Evolutionary conservation across 306 rosid species (phyloP).

Genomic region (Prosopis cineraria): DNA sequence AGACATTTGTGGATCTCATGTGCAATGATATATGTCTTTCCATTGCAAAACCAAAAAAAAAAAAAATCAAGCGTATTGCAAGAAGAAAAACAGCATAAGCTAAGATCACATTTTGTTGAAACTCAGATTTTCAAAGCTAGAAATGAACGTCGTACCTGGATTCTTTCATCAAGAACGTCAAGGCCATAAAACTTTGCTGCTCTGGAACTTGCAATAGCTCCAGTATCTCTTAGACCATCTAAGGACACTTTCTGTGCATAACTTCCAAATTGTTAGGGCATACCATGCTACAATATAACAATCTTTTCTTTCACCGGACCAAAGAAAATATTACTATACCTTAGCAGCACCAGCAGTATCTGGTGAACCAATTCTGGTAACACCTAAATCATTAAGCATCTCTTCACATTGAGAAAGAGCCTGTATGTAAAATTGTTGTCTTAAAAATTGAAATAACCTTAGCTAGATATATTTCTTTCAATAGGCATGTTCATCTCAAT

Average conservation of each 20-base stretch:
- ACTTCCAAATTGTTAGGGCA: conserved; percentile 33
- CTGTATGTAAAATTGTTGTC: conserved; percentile 51
- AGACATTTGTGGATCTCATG: too few relatives aligned
- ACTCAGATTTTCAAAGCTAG: conserved; percentile 11
- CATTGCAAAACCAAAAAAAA: too few relatives aligned
- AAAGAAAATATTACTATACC: conserved; percentile 50
- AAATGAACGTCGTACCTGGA: conserved; percentile 57
- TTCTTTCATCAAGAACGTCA: conserved; percentile 61
- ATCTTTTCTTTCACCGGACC: conserved; percentile 21
- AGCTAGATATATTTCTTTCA: conserved; percentile 17
- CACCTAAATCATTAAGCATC: conserved; percentile 57
- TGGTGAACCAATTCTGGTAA: conserved; percentile 51
- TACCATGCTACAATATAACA: conserved; percentile 19
- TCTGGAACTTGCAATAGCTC: conserved; percentile 83
- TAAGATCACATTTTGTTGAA: neutral
- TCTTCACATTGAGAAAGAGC: conserved; percentile 81
- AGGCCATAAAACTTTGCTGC: conserved; percentile 84
- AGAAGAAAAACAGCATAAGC: conserved; percentile 8
- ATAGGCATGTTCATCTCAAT: conserved; percentile 24
- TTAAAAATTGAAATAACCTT: conserved; percentile 5
- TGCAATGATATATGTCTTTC: too few relatives aligned
- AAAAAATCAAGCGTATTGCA: neutral
- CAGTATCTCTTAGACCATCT: conserved; percentile 54
- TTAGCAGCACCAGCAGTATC: conserved; percentile 87
- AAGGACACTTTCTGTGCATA: conserved; percentile 64